Evolutionary conservation across 306 rosid genomes (phyloP).

Genomic region (Citrullus amarus): DNA sequence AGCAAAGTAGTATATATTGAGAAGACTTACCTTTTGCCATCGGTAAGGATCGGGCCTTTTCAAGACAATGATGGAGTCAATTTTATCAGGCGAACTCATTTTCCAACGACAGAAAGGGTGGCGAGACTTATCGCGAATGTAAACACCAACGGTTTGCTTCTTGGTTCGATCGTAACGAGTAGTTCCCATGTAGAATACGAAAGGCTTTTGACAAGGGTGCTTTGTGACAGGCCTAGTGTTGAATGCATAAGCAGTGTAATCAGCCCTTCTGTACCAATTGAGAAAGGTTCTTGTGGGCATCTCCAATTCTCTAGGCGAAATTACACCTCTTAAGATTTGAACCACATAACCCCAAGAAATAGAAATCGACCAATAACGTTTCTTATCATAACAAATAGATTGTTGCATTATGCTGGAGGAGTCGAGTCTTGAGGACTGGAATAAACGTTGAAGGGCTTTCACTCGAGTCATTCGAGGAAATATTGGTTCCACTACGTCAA

Average conservation of each 20-base stretch:
- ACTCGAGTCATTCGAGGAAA: conserved; percentile 54
- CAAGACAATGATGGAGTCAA: conserved; percentile 39
- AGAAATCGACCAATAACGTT: conserved; percentile 61
- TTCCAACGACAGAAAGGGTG: conserved; percentile 51
- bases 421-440: conserved; percentile 43
- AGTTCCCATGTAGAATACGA: conserved; percentile 33
- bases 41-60: conserved; percentile 62
- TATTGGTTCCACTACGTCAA: conserved; percentile 75
- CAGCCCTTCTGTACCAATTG: conserved; percentile 70
- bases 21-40: conserved; percentile 56
- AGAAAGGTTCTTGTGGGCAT: conserved; percentile 77
- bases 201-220: conserved; percentile 78
- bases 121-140: conserved; percentile 18
- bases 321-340: conserved; percentile 59
- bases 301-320: conserved; percentile 77
- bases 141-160: conserved; percentile 29
- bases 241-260: conserved; percentile 77
- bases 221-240: conserved; percentile 78
- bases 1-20: not conserved
- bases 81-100: conserved; percentile 45
- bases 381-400: conserved; percentile 74
- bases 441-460: conserved; percentile 35
- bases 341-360: conserved; percentile 83
- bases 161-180: conserved; percentile 24
- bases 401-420: conserved; percentile 78